Evolutionary conservation across 768 basidiomycete genomes (phyloP), one percentile per base, ranked within the genome.

Genomic region (Brasilioporus rufonigricans): DNA sequence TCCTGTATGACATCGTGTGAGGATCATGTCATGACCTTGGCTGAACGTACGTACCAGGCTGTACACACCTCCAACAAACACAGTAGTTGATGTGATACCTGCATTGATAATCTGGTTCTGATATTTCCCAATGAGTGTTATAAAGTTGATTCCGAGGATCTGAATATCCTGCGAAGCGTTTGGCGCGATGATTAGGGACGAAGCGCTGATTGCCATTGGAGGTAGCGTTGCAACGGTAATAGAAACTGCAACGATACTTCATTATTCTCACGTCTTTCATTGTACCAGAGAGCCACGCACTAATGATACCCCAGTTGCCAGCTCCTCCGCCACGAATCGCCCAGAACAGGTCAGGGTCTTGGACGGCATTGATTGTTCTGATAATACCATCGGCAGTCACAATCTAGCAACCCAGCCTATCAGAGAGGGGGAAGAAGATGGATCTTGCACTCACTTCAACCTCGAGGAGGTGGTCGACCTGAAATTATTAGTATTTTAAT

Each of bases 311-410:
- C 58, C 68, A 82, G 11, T 74, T 80, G 14, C 79, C 76, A 1
- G 77, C 80, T 4, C 81, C 81, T 5, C 76, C 79, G 0, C 80
- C 81, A 38, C 81, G 71, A 23, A 82, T 59, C 0, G 82, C 82
- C 76, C 79, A 83, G 63, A 79, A 82, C 0, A 83, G 69, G 48
- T 82, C 78, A 8, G 68, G 16, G 59, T 80, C 70, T 44, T 71
- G 67, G 54, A 68, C 67, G 0, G 64, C 58, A 59, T 81, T 83
- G 32, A 72, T 74, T 2, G 59, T 72, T 43, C 76, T 63, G 33
- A 72, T 56, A 1, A 65, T 53, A 9, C 79, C 80, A 43, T 71
- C 65, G 0, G 80, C 66, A 19, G 71, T 76, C 10, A 82, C 77
- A 3, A 79, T 58, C 5, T 65, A 68, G 5, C 6, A 16, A 32